Evolutionary conservation across 2,329 filamentous ascomycete genomes (phyloP), one percentile per base, ranked within the genome.

Genomic region (Xylaria sp.): DNA sequence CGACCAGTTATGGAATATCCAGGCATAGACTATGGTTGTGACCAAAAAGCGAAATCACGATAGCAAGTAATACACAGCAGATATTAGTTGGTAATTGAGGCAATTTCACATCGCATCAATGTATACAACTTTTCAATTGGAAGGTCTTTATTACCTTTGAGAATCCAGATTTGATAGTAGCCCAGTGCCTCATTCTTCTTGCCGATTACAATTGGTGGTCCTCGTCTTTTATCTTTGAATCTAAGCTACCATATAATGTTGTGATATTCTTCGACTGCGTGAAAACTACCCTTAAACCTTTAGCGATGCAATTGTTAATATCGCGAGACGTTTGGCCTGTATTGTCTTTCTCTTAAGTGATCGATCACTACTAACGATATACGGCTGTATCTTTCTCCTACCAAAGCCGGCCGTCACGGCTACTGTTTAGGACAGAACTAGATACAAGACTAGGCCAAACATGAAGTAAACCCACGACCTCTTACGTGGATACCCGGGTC

Each of bases 1-100:
- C 63, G 55, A 46, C 46, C 41, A 25, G 41, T 28, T 46, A 23
- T 55, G 9, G 20, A 57, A 50, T 54, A 60, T 60, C 28, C 18
- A 37, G 46, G n/a, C 20, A 37, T 65, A n/a, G 23, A 20, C 18
- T 23, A 18, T 63, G n/a, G 28, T 28, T 57, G 18, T 34, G 15
- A 23, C 60, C 18, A 8, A n/a, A 25, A 34, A 13, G 50, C 13
- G 23, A 46, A 32, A 3, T 13, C 9, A 50, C 7, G 10, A 18
- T 9, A 25, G 37, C 20, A n/a, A 64, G 18, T 18, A 18, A 25
- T 50, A 39, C 28, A 3, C 41, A 7, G 37, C 12, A 48, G 39
- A 37, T 23, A n/a, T 15, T 41, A 18, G 20, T 15, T 41, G 12
- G 15, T 10, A 44, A 39, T n/a, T 28, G 32, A 41, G 2, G 18